Percentiles rank a stretch among this genome's conserved stretches.
Conservation (phyloP, 148 eudicot species). For the Vaccinium corymbosum region DNA sequence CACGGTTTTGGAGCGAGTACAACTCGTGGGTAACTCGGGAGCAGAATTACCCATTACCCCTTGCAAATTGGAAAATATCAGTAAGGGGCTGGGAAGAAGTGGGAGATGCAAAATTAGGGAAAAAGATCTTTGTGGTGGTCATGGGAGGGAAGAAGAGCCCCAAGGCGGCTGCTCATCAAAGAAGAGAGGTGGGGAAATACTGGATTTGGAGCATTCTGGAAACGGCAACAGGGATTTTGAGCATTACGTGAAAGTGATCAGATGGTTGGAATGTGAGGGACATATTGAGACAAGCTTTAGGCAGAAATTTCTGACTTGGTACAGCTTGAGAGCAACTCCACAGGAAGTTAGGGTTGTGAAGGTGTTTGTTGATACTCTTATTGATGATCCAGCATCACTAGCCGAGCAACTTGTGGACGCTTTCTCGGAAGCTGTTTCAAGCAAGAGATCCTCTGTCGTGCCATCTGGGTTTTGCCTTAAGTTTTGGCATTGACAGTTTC, state of each 20-base stretch:
- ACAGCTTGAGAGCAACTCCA: constrained; percentile 70
- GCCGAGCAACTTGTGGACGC: constrained; percentile 81
- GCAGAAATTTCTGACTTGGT: constrained; percentile 82
- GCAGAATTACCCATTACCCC: constrained; percentile 64
- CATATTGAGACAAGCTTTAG: constrained; percentile 68
- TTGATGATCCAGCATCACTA: constrained; percentile 64
- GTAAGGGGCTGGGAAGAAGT: constrained; percentile 31
- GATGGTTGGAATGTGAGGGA: constrained; percentile 71
- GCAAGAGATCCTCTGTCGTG: constrained; percentile 42
- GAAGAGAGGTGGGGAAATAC: constrained; percentile 3
- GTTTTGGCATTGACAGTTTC: constrained; percentile 66
- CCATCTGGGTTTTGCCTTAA: constrained; percentile 71
- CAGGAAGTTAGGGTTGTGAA: constrained; percentile 72
- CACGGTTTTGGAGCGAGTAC: constrained; percentile 26
- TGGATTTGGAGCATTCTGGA: constrained; percentile 25
- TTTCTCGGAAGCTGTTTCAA: constrained; percentile 56
- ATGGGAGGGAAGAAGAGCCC: constrained; percentile 30
- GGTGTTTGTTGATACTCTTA: constrained; percentile 62
- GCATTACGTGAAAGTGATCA: constrained; percentile 61
- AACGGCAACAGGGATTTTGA: constrained; percentile 42
- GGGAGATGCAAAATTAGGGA: constrained; percentile 27
- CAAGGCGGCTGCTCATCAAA: constrained; percentile 1
- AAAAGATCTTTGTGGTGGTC: constrained; percentile 30
- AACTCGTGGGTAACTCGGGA: constrained; percentile 30
- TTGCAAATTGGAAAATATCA: constrained; percentile 40